Percentiles rank a stretch among this genome's conserved stretches.
These are phyloP conservation scores for Macrolepiota albuminosa DNA, from an alignment of 768 basidiomycete genomes.

Conservation along the genomic window DNA sequence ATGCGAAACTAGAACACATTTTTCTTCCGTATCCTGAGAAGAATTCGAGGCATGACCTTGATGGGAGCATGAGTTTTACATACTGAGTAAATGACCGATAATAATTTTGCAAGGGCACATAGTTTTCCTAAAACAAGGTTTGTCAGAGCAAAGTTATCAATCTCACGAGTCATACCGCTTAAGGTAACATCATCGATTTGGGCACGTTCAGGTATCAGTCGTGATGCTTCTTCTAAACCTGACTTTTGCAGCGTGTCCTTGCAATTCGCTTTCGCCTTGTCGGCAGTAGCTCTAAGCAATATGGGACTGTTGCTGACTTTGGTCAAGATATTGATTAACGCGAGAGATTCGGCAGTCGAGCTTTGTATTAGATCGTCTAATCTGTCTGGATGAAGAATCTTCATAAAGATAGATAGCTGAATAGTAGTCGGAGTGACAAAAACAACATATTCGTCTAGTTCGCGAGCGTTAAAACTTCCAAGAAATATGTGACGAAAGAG, in stretches of 20 bases:
- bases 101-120: conserved; percentile 56
- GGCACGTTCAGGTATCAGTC: conserved; percentile 54
- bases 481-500: background rate
- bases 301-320: conserved; percentile 95
- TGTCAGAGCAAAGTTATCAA: background rate
- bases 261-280: conserved; percentile 47
- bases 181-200: conserved; percentile 67
- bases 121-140: conserved; percentile 62
- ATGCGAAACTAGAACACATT: conserved; percentile 95
- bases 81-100: conserved; percentile 58
- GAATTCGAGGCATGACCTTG: background rate
- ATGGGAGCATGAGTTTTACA: background rate
- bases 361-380: conserved; percentile 65
- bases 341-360: conserved; percentile 72
- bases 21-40: conserved; percentile 77
- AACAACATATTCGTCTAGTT: conserved; percentile 94
- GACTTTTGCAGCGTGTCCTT: conserved; percentile 36
- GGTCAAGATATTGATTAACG: conserved; percentile 72
- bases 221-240: conserved; percentile 55
- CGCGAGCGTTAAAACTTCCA: background rate
- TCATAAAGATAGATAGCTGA: conserved; percentile 75
- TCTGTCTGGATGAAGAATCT: conserved; percentile 68
- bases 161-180: conserved; percentile 55
- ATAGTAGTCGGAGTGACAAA: conserved; percentile 86
- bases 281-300: conserved; percentile 73